Conservation (phyloP, 805 yeast species). For the Cyberlindnera meyerae region DNA sequence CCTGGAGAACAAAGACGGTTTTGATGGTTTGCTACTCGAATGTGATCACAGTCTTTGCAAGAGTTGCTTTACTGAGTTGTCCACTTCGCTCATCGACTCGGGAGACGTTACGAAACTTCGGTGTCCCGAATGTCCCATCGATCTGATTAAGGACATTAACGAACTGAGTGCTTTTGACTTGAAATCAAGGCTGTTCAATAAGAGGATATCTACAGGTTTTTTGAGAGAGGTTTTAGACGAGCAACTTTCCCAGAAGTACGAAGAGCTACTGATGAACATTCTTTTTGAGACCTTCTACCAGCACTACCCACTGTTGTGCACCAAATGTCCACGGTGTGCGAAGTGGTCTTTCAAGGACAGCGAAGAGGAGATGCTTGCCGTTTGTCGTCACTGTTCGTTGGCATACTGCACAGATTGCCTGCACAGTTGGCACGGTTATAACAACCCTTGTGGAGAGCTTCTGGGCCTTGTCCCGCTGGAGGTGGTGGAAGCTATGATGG, state of each 20-base stretch:
- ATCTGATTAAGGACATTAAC: constrained; percentile 16
- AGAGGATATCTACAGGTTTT: constrained; percentile 33
- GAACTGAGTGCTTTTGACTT: constrained; percentile 28
- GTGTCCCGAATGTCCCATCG: constrained; percentile 48
- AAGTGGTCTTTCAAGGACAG: constrained; percentile 44
- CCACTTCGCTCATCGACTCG: constrained; percentile 34
- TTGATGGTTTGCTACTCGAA: constrained; percentile 29
- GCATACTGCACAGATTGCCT: constrained; percentile 55
- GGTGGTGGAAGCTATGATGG: constrained; percentile 21
- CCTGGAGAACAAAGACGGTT: constrained; percentile 44
- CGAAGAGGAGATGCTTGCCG: constrained; percentile 40
- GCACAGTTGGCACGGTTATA: constrained; percentile 58
- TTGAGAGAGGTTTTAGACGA: constrained; percentile 30
- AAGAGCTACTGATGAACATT: constrained; percentile 32
- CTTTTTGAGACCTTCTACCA: constrained; percentile 40
- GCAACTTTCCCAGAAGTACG: constrained; percentile 34
- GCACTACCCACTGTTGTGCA: constrained; percentile 44
- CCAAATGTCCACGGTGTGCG: constrained; percentile 50
- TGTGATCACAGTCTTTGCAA: constrained; percentile 50
- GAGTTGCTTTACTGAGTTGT: constrained; percentile 40
- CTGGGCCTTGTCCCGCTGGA: constrained; percentile 27
- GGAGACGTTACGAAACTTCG: constrained; percentile 50
- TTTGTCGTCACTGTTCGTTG: constrained; percentile 44
- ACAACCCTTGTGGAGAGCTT: constrained; percentile 39
- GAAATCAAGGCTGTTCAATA: constrained; percentile 35